These are phyloP conservation scores for Camelina neglecta DNA, from an alignment of 345 rosid species.

Conservation along the genomic window DNA sequence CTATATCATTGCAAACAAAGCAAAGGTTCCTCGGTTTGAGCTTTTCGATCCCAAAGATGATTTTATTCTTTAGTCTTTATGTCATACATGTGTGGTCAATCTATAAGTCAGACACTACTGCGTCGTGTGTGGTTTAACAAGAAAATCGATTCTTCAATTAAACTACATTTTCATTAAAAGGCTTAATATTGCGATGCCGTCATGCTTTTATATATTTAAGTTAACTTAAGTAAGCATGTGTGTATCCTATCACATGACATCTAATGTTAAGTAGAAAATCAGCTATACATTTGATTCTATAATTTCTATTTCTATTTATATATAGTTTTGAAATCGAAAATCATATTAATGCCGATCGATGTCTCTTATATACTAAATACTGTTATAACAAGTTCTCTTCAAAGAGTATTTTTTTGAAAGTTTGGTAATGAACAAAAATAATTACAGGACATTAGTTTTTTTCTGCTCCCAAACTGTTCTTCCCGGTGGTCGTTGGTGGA, in stretches of 20 bases:
- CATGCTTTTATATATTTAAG: too few species aligned
- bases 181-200: background rate
- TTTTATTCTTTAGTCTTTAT: slow-evolving; percentile 4
- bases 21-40: slow-evolving; percentile 11
- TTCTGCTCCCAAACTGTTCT: slow-evolving; percentile 22
- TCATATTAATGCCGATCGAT: background rate
- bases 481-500: slow-evolving; percentile 38
- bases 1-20: background rate
- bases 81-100: background rate
- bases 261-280: too few species aligned
- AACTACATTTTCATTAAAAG: background rate
- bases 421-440: slow-evolving; percentile 18
- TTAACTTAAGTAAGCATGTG: too few species aligned
- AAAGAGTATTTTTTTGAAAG: background rate
- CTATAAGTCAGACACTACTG: background rate
- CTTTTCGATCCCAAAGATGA: slow-evolving; percentile 20
- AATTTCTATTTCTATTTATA: background rate
- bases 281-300: too few species aligned
- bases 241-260: too few species aligned
- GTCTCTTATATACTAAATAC: slow-evolving; percentile 2
- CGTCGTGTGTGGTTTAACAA: background rate
- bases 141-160: background rate
- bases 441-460: slow-evolving; percentile 40
- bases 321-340: background rate
- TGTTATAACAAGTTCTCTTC: slow-evolving; percentile 14